Conservation (phyloP, 768 basidiomycete species). For the Steccherinum ochraceum region DNA sequence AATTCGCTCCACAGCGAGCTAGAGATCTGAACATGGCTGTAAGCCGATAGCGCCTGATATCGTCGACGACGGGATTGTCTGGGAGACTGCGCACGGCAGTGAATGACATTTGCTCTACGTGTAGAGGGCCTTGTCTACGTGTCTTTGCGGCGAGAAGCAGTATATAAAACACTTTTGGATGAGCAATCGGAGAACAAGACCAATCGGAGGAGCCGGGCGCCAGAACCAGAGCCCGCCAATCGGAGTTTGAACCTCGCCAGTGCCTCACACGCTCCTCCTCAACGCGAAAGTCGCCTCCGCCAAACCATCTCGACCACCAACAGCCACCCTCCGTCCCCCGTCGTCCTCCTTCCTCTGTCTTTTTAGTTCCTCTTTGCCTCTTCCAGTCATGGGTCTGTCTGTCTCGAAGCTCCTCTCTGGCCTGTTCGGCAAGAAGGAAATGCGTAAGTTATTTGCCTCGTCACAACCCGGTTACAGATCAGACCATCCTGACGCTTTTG, state of each 20-base stretch:
- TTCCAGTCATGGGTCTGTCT: constrained; percentile 65
- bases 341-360: constrained; percentile 9
- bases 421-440: constrained; percentile 98
- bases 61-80: no score
- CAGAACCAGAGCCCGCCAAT: constrained; percentile 13
- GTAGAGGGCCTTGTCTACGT: no score
- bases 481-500: constrained; percentile 16
- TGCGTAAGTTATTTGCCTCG: constrained; percentile 63
- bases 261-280: constrained; percentile 14
- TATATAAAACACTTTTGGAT: no score
- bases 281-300: constrained; percentile 12
- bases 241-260: constrained; percentile 18
- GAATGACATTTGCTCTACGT: no score
- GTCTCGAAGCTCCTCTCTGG: constrained; percentile 70
- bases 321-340: constrained; percentile 11
- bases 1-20: no score
- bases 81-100: no score
- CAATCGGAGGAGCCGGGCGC: no score
- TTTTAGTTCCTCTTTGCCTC: constrained; percentile 15
- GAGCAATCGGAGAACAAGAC: no score
- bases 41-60: no score
- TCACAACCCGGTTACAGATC: constrained; percentile 2
- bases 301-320: constrained; percentile 3
- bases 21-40: no score
- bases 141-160: no score